phyloP scores from a whole-genome alignment of 306 rosid genomes.

The Aeschynomene evenia region DNA sequence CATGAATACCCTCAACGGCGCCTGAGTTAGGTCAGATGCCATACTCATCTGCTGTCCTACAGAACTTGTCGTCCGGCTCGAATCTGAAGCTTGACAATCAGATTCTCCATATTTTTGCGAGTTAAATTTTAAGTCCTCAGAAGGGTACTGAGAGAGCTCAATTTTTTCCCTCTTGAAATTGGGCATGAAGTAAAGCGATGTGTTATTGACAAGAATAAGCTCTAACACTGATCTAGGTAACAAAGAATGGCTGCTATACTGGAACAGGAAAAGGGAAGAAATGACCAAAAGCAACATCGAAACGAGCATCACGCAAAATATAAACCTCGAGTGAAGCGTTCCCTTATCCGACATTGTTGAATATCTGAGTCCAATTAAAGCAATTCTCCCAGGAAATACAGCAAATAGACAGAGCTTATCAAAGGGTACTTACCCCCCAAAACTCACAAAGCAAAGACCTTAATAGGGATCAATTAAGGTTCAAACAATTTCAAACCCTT shows the following conservation, averaged over 20 bases:
- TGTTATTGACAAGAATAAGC: slow-evolving; percentile 64
- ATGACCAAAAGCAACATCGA: slow-evolving; percentile 72
- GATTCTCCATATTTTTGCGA: slow-evolving; percentile 33
- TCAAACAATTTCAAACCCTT: neutral
- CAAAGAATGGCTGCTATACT: slow-evolving; percentile 57
- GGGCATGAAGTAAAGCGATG: slow-evolving; percentile 60
- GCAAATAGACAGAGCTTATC: slow-evolving; percentile 7
- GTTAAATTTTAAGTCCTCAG: slow-evolving; percentile 29
- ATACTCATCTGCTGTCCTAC: slow-evolving; percentile 27
- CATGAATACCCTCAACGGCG: slow-evolving; percentile 75
- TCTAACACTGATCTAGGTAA: slow-evolving; percentile 73
- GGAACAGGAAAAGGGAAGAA: slow-evolving; percentile 75
- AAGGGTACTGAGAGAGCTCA: slow-evolving; percentile 25
- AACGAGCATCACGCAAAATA: slow-evolving; percentile 57
- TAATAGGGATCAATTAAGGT: neutral
- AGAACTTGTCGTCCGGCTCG: slow-evolving; percentile 32
- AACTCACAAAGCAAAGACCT: slow-evolving; percentile 17
- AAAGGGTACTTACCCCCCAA: slow-evolving; percentile 8
- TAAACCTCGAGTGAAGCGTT: slow-evolving; percentile 59
- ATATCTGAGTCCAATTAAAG: slow-evolving; percentile 18
- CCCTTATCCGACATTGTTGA: slow-evolving; percentile 73
- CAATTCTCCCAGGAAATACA: slow-evolving; percentile 7
- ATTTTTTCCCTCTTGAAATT: slow-evolving; percentile 41
- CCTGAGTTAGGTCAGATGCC: slow-evolving; percentile 44
- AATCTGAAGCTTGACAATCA: slow-evolving; percentile 37